Base-by-base conservation (phyloP, 129 eudicot genomes). In the Flaveria robusta region DNA sequence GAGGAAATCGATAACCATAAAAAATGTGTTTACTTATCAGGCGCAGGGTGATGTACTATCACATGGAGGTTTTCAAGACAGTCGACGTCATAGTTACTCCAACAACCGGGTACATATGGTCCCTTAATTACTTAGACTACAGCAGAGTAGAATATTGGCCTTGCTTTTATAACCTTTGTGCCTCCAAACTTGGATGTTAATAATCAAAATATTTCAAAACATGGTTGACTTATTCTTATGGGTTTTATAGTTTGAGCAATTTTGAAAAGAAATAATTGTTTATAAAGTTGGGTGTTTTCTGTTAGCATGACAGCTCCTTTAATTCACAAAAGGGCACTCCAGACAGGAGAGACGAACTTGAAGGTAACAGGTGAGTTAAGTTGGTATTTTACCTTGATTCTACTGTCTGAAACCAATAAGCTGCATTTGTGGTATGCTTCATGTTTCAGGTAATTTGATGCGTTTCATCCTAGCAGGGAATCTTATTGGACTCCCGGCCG, bases 11-110 rank as follows among this genome's bases (percentile, higher is more conserved):
- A 34, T 34, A 34, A 34, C 34, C 12, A 23, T 64, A 49, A 66
- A 18, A 24, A 34, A 9, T 20, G 15, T 3, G 9, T 65, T 76
- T 65, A 29, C 39, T 65, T 37, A 29, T 12, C 81, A 93, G 97
- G 87, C 84, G 87, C 74, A 85, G 97, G 87, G 65, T 87, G 19
- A 93, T 93, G 98, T 81, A 93, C 83, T 88, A 88, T 81, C 90
- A 86, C 77, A 85, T 84, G 93, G 97, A 93, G 86, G 65, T 87
- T 37, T 87, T 93, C 59, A 90, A 93, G 86, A 82, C 78, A 77
- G 98, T 90, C 43, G 96, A 93, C 55, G 88, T 87, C 84, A 90
- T 93, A 82, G 91, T 91, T 70, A 93, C 96, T 71, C 97, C 97
- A 31, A 93, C 97, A 27, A 90, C 97, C 3, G 93, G 97, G 97